Percentiles rank a stretch among this genome's conserved stretches.
Conservation (phyloP, 2,329 filamentous ascomycete genomes). For the Neonectria sp. region DNA sequence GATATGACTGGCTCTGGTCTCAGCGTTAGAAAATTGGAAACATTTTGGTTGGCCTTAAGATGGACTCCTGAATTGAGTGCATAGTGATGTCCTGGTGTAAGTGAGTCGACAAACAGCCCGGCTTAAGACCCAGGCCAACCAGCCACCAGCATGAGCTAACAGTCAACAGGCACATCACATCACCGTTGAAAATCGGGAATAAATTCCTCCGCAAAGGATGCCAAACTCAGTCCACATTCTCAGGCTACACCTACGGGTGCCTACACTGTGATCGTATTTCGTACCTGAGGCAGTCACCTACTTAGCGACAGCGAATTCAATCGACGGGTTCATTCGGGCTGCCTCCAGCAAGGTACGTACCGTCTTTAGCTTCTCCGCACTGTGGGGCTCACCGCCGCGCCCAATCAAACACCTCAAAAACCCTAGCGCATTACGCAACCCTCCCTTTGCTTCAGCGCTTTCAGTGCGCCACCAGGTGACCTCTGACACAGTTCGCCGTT, state of each 20-base stretch:
- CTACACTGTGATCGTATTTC: background rate
- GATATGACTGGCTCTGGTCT: too few species aligned
- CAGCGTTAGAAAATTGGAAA: background rate
- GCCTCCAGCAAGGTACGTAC: background rate
- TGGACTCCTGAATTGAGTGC: background rate
- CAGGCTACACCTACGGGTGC: background rate
- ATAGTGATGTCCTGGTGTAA: background rate
- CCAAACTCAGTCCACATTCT: background rate
- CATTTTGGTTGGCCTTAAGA: too few species aligned
- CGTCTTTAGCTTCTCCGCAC: background rate
- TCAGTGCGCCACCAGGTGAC: slow-evolving; percentile 23
- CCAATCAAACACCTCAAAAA: slow-evolving; percentile 11
- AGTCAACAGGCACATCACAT: background rate
- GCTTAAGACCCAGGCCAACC: background rate
- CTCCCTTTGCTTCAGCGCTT: slow-evolving; percentile 13
- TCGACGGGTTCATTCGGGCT: background rate
- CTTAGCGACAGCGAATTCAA: background rate
- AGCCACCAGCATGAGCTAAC: background rate
- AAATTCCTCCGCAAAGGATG: background rate
- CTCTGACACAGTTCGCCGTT: slow-evolving; percentile 6
- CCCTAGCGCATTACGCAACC: slow-evolving; percentile 27
- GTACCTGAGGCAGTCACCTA: background rate
- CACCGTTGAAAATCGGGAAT: background rate
- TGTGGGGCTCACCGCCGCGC: background rate
- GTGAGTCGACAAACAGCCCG: background rate